Evolutionary conservation across 106 monocot species (phyloP).

Genomic region (Narthecium ossifragum): DNA sequence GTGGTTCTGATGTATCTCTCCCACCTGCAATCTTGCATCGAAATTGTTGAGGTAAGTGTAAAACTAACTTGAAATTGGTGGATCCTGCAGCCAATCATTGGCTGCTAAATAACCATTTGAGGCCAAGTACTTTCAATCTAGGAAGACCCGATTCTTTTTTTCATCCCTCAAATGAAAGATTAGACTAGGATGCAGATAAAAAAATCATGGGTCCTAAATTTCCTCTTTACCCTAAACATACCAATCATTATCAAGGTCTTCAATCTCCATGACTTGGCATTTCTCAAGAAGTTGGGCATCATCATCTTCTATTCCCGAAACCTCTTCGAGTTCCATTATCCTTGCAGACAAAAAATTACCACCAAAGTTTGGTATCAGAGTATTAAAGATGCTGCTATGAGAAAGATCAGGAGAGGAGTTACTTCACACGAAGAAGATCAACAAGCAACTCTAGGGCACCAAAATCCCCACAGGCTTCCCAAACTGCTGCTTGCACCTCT

Average conservation of each 20-base stretch:
- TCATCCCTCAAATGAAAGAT: too few species aligned
- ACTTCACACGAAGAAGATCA: constrained; percentile 84
- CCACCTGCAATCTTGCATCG: too few species aligned
- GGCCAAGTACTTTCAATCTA: too few species aligned
- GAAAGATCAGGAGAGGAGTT: constrained; percentile 14
- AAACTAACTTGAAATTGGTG: too few species aligned
- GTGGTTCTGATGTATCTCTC: too few species aligned
- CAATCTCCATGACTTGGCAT: constrained; percentile 15
- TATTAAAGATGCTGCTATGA: neutral
- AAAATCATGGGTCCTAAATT: too few species aligned
- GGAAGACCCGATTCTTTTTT: too few species aligned
- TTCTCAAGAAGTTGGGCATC: constrained; percentile 57
- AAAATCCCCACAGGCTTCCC: constrained; percentile 93
- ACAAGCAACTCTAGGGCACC: constrained; percentile 84
- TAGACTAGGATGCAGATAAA: too few species aligned
- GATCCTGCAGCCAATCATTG: too few species aligned
- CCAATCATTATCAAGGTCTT: constrained; percentile 24
- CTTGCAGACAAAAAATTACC: constrained; percentile 24
- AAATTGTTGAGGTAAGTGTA: too few species aligned
- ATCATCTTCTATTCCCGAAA: constrained; percentile 62
- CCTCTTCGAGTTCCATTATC: constrained; percentile 76
- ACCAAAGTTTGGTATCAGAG: neutral
- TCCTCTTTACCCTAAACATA: too few species aligned
- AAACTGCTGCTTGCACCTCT: constrained; percentile 80
- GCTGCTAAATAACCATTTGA: too few species aligned